These are phyloP conservation scores for Akanthomyces uredinophilus DNA, from an alignment of 2,329 filamentous ascomycete genomes.

Conservation along the genomic window DNA sequence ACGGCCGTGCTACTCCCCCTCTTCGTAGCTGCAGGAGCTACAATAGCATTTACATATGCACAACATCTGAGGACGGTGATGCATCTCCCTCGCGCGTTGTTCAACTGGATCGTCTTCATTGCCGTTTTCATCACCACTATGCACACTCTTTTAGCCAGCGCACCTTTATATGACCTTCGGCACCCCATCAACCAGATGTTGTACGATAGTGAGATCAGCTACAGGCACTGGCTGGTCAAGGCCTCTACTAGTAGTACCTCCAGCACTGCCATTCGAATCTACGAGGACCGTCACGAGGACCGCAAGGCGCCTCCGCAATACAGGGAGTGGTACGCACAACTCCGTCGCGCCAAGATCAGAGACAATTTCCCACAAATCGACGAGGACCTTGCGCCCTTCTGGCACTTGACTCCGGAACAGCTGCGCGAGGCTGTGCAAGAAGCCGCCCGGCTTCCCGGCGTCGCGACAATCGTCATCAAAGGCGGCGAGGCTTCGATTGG, in stretches of 20 bases:
- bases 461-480: constrained; percentile 53
- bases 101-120: constrained; percentile 1
- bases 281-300: constrained; percentile 50
- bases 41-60: constrained; percentile 39
- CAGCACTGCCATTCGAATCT: constrained; percentile 42
- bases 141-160: constrained; percentile 28
- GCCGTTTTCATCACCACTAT: background rate
- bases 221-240: constrained; percentile 45
- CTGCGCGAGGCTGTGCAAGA: constrained; percentile 55
- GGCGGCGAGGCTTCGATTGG: constrained; percentile 50
- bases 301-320: constrained; percentile 75
- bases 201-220: constrained; percentile 41
- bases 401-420: constrained; percentile 62
- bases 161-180: constrained; percentile 27
- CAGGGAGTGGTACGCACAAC: constrained; percentile 78
- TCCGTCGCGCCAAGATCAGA: constrained; percentile 65
- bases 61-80: constrained; percentile 40
- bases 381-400: constrained; percentile 69
- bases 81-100: constrained; percentile 33
- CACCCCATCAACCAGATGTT: constrained; percentile 48
- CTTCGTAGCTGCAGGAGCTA: constrained; percentile 35
- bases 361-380: constrained; percentile 81
- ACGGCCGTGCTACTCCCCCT: constrained; percentile 33
- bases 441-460: constrained; percentile 35
- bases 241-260: constrained; percentile 44